These are phyloP conservation scores for Circinella umbellata DNA, from an alignment of 371 early-diverging fungal species.

Conservation along the genomic window DNA sequence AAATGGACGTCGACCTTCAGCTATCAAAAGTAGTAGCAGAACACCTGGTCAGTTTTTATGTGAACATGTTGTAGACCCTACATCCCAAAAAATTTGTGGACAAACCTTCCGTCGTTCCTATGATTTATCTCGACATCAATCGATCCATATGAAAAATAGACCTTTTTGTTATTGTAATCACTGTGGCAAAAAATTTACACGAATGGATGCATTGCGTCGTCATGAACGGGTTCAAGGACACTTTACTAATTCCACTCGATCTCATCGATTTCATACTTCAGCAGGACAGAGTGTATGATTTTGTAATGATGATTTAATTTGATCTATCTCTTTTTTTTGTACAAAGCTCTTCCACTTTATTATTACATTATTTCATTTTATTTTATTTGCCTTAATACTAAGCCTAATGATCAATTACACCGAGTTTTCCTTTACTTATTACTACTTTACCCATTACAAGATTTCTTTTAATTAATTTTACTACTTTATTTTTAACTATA, in stretches of 20 bases:
- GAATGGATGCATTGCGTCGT: slow-evolving; percentile 42
- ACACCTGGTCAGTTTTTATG: slow-evolving; percentile 23
- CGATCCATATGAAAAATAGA: slow-evolving; percentile 38
- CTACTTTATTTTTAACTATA: no score
- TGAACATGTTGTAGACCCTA: slow-evolving; percentile 26
- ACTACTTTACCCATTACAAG: no score
- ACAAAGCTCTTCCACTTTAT: not conserved
- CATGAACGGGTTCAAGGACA: slow-evolving; percentile 47
- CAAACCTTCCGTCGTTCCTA: slow-evolving; percentile 40
- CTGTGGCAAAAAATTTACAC: slow-evolving; percentile 42
- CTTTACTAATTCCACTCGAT: not conserved
- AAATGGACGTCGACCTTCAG: slow-evolving; percentile 12
- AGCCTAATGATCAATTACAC: no score
- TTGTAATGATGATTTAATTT: not conserved
- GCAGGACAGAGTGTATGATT: slow-evolving; percentile 27
- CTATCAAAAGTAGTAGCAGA: slow-evolving; percentile 2
- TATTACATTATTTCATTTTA: not conserved
- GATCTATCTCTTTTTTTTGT: not conserved
- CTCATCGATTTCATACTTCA: slow-evolving; percentile 17
- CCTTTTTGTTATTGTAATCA: slow-evolving; percentile 36
- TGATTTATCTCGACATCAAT: slow-evolving; percentile 40
- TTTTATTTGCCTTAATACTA: not conserved
- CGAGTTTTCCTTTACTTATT: no score
- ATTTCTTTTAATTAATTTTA: no score
- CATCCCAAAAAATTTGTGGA: slow-evolving; percentile 28